Percentiles rank a stretch among this genome's conserved stretches.
phyloP scores from a whole-genome alignment of 2,329 filamentous ascomycete species.

The Colletotrichum sidae region DNA sequence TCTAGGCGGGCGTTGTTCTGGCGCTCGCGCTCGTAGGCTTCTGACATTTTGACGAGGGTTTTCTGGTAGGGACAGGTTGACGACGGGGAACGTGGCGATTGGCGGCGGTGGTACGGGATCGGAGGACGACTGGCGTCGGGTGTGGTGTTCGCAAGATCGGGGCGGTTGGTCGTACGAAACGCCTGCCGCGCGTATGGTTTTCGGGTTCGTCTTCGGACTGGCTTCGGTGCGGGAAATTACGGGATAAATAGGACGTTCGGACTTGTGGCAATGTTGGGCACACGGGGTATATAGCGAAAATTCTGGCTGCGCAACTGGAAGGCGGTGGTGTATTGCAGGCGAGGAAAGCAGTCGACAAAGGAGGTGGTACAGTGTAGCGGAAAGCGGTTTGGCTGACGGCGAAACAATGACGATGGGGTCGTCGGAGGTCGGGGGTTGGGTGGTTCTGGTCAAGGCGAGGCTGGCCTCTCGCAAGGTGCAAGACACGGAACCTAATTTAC shows the following conservation, averaged over 20 bases:
- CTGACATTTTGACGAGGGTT: slow-evolving; percentile 67
- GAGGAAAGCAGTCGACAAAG: neutral
- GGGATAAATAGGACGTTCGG: no score
- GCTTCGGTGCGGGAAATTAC: no score
- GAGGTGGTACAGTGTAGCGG: slow-evolving; percentile 1
- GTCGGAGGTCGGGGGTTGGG: slow-evolving; percentile 4
- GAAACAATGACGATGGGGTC: slow-evolving; percentile 35
- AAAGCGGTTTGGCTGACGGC: slow-evolving; percentile 17
- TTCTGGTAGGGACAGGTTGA: neutral
- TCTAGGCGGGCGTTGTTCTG: slow-evolving; percentile 97
- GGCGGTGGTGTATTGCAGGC: neutral
- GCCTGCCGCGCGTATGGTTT: neutral
- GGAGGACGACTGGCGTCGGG: no score
- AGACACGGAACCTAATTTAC: slow-evolving; percentile 2
- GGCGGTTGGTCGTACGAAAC: no score
- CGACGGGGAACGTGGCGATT: neutral
- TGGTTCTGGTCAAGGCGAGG: slow-evolving; percentile 16
- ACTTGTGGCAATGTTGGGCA: no score
- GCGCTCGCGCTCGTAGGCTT: slow-evolving; percentile 82
- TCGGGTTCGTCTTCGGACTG: no score
- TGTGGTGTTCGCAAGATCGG: no score
- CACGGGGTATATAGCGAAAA: no score
- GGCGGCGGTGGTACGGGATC: neutral
- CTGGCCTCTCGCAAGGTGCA: slow-evolving; percentile 4
- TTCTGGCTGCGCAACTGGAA: neutral